Evolutionary conservation across 2,329 filamentous ascomycete species (phyloP).

Genomic region (Paramyrothecium sp.): DNA sequence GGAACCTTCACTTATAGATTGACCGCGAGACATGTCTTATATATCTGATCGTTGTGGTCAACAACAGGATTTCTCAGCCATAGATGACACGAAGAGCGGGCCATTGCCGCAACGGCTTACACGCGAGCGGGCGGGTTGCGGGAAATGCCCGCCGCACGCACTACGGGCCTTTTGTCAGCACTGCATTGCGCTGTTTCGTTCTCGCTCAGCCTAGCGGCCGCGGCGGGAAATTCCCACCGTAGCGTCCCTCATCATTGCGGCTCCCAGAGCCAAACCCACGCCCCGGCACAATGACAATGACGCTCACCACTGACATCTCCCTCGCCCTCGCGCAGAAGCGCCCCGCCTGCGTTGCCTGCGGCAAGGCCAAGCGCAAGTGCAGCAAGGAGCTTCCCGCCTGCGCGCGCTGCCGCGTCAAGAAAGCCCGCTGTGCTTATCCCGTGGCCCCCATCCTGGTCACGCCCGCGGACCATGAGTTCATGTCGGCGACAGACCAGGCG

Average conservation of each 20-base stretch:
- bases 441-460: not conserved
- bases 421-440: not conserved
- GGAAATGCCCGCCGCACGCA: not conserved
- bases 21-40: not conserved
- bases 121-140: not conserved
- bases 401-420: not conserved
- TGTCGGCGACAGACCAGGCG: not conserved
- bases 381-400: slow-evolving; percentile 3
- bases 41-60: not conserved
- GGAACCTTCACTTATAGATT: not conserved
- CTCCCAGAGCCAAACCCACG: not conserved
- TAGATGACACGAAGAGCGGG: not conserved
- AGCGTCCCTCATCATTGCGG: not conserved
- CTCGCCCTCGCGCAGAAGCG: not conserved
- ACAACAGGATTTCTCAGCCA: not conserved
- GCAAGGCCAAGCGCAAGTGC: slow-evolving; percentile 4
- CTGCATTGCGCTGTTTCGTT: not conserved
- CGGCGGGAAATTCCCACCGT: not conserved
- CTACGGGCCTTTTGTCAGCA: not conserved
- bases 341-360: slow-evolving; percentile 1
- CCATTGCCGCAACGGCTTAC: not conserved
- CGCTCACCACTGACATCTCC: not conserved
- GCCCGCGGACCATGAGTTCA: not conserved
- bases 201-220: not conserved
- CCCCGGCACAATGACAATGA: not conserved